Base-by-base conservation (phyloP, 306 rosid species). In the Herpetospermum pedunculosum region DNA sequence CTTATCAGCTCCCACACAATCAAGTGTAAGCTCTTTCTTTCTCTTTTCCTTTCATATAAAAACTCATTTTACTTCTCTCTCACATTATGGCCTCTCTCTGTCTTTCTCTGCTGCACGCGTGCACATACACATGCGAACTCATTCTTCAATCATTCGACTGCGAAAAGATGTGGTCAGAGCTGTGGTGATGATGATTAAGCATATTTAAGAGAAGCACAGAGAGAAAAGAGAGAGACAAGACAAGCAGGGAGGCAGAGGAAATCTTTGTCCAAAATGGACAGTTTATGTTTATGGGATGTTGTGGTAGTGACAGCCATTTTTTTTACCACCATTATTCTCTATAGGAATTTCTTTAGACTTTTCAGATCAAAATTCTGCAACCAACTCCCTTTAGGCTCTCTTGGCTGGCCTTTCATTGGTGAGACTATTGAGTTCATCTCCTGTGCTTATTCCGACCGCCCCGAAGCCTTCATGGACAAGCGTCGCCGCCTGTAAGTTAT, bases 381-480 rank as follows among this genome's bases (percentile, higher is more conserved):
- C 13, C 75, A 79, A 40, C 92, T 90, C 78, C 98, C 98, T 70
- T 57, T 67, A 69, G 99, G 99, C 71, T 80, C 90, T 87, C 92
- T 94, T 72, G 99, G 99, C 25, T 88, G 85, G 90, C 97, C 97
- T 44, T 76, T 94, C 73, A 78, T 94, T 9, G 99, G 99, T 1
- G 99, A 94, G 86, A 94, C 99, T 80, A 25, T 94, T 10, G 87
- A 88, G 81, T 91, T 89, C 64, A 82, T 94, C 62, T 78, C 97
- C 54, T 87, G 83, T 74, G 97, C 99, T 81, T 91, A 91, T 81
- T 89, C 99, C 63, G 95, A 94, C 81, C 88, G 78, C 81, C 99
- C 97, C 4, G 99, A 91, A 74, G 83, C 80, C 82, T 94, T 94
- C 88, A 87, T 91, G 88, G 82, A 91, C 74, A 85, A 87, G 81